Percentiles rank a stretch among this genome's conserved stretches.
Conservation (phyloP, 2,329 filamentous ascomycete genomes). For the Aureobasidium vineae region DNA sequence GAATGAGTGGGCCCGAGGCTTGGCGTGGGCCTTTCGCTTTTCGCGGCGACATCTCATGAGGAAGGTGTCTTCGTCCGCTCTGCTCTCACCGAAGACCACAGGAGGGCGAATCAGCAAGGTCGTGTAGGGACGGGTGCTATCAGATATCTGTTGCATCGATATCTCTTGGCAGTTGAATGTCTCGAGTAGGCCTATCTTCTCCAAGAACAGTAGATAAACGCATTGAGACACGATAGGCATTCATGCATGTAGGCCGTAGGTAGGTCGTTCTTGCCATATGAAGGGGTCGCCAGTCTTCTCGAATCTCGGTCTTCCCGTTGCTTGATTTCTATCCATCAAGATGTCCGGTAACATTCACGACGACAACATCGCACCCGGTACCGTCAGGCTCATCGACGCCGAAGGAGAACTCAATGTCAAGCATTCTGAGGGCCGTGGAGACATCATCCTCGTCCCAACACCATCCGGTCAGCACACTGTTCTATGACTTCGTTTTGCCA, state of each 20-base stretch:
- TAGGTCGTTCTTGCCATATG: neutral
- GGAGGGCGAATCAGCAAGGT: too few species aligned
- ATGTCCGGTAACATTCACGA: slow-evolving; percentile 14
- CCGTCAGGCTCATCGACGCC: slow-evolving; percentile 46
- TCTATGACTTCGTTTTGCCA: neutral
- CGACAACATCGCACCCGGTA: slow-evolving; percentile 38
- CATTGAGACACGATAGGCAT: slow-evolving; percentile 10
- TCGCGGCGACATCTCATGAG: neutral
- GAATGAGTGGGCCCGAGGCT: neutral
- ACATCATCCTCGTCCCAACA: slow-evolving; percentile 44
- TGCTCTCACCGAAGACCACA: neutral
- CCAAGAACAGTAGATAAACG: neutral
- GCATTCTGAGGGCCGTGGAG: slow-evolving; percentile 40
- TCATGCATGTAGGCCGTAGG: neutral
- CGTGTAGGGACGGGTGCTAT: neutral
- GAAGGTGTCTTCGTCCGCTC: neutral
- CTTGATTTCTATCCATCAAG: neutral
- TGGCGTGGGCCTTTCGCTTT: slow-evolving; percentile 8
- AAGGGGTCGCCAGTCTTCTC: neutral
- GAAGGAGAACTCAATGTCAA: slow-evolving; percentile 40
- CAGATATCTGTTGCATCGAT: neutral
- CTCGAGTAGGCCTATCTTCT: slow-evolving; percentile 8
- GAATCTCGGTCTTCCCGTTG: neutral
- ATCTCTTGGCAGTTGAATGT: neutral
- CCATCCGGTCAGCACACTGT: slow-evolving; percentile 38